Conservation (phyloP, 352 stramenopile genomes). For the Pythium rhizo-oryzae region DNA sequence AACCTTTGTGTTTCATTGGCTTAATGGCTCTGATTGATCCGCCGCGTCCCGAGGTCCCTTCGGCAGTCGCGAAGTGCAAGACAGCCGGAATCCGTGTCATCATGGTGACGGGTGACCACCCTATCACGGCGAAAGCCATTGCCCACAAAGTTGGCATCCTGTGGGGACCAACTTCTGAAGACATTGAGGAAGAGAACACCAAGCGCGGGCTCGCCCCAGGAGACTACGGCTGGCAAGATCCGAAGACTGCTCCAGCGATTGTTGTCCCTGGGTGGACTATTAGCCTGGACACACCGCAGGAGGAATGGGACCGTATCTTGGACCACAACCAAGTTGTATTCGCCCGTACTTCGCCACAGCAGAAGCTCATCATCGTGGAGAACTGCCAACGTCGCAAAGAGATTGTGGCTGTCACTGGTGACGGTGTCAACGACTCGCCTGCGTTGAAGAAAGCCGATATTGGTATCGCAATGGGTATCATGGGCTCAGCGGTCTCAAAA, state of each 20-base stretch:
- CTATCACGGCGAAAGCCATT: constrained; percentile 93
- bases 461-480: constrained; percentile 98
- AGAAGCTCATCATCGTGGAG: constrained; percentile 96
- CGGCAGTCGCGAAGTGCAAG: constrained; percentile 92
- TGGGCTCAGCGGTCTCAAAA: constrained; percentile 96
- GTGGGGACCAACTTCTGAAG: constrained; percentile 83
- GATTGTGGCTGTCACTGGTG: constrained; percentile 96
- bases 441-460: constrained; percentile 97
- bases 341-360: constrained; percentile 93
- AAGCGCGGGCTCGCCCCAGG: constrained; percentile 56
- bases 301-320: constrained; percentile 88
- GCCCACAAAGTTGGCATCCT: constrained; percentile 94
- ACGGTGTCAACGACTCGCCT: constrained; percentile 98
- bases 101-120: constrained; percentile 95
- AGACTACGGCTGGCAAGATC: constrained; percentile 77
- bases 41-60: constrained; percentile 87
- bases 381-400: constrained; percentile 84
- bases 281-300: constrained; percentile 67
- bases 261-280: constrained; percentile 88
- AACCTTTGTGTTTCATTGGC: constrained; percentile 91
- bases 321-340: constrained; percentile 95
- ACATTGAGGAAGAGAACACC: constrained; percentile 81
- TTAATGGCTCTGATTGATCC: constrained; percentile 97
- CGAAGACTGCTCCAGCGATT: constrained; percentile 74
- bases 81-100: constrained; percentile 93